Base-by-base conservation (phyloP, 2,329 filamentous ascomycete genomes). In the Aureobasidium leucospermi region DNA sequence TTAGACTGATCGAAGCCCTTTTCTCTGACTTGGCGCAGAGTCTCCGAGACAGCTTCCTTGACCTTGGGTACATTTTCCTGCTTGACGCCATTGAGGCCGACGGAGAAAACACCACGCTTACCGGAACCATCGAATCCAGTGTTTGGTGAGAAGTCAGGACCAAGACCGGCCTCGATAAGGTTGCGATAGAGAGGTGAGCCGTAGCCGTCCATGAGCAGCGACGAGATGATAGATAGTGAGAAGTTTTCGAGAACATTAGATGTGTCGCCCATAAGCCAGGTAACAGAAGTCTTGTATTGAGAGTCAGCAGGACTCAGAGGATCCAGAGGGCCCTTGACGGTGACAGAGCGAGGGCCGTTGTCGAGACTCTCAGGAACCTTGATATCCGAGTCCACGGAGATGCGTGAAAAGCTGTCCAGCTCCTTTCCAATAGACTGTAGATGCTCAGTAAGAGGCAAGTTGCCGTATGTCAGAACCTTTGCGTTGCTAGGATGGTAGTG, bases 401-500 rank as follows among this genome's bases (percentile, higher is more conserved):
- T 88, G 67, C 81, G 85, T 38, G 87, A 81, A 68, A 97, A 97
- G 0, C 79, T 78, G 64, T 82, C 81, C 61, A 99, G 78, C 53
- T 89, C 86, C 9, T 84, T 80, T 67, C 93, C 83, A 31, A 97
- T 81, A 67, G 94, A 88, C 69, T 84, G 79, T 55, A 97, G 73
- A 70, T 99, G 94, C 58, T 90, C 87, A 2, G 79, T 79, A 62
- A 99, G 76, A 1, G 91, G 88, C 84, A 97, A 91, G 69, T 96
- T 87, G 55, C 94, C 94, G 66, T 99, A 99, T 0, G 94, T 96
- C 68, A 97, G 85, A 45, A 99, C 81, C 75, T 96, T 97, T 47
- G 93, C 88, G 73, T 99, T 99, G 75, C 91, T 97, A 0, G 94
- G 94, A 73, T 99, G 93, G 72, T 99, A 99, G 74, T 99, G 91